Evolutionary conservation across 1,284 basidiomycete genomes (phyloP).

Genomic region (Tilletia caries): DNA sequence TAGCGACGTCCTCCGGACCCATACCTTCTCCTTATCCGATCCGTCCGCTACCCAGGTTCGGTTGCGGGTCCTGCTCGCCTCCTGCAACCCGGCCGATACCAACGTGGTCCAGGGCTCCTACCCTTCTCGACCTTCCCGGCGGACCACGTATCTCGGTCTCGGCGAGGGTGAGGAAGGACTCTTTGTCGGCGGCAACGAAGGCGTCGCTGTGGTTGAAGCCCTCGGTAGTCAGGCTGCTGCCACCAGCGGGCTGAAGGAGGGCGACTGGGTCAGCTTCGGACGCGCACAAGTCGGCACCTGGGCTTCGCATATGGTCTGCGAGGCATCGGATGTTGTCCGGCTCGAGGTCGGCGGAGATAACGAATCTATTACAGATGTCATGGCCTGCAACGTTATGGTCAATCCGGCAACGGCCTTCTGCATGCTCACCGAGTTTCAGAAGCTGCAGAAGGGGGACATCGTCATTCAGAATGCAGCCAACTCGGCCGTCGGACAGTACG

Average conservation of each 20-base stretch:
- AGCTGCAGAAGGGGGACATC: slow-evolving; percentile 67
- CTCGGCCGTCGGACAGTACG: slow-evolving; percentile 59
- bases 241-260: slow-evolving; percentile 59
- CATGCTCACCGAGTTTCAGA: slow-evolving; percentile 70
- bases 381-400: slow-evolving; percentile 54
- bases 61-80: slow-evolving; percentile 5
- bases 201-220: slow-evolving; percentile 66
- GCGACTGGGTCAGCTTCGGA: slow-evolving; percentile 61
- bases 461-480: slow-evolving; percentile 80
- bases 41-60: slow-evolving; percentile 15
- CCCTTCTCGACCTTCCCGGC: slow-evolving; percentile 63
- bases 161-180: slow-evolving; percentile 21
- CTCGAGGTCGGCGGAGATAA: slow-evolving; percentile 18
- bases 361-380: slow-evolving; percentile 3
- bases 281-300: slow-evolving; percentile 64
- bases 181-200: slow-evolving; percentile 73
- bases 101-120: slow-evolving; percentile 80
- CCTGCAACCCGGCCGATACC: slow-evolving; percentile 64
- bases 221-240: slow-evolving; percentile 57
- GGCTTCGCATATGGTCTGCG: slow-evolving; percentile 65
- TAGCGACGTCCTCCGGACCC: slow-evolving; percentile 13
- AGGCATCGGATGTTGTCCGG: slow-evolving; percentile 62
- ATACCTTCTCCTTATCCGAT: slow-evolving; percentile 1
- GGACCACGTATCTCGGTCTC: slow-evolving; percentile 30
- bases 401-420: slow-evolving; percentile 78